Base-by-base conservation (phyloP, 2,329 filamentous ascomycete genomes). In the Ilyonectria mors-panacis region DNA sequence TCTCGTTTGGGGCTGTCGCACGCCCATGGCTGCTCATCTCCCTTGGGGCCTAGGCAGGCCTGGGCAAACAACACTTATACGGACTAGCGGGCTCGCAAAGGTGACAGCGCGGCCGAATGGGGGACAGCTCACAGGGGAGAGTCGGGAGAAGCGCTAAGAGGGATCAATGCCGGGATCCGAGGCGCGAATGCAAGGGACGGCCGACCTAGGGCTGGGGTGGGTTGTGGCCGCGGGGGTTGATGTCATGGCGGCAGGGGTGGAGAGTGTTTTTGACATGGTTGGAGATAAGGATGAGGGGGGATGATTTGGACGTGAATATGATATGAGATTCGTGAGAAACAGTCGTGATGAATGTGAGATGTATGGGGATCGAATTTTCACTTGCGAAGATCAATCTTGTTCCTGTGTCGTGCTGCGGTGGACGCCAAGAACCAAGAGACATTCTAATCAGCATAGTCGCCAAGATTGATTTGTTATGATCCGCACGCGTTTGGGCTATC, bases 151-250 rank as follows among this genome's bases (percentile, higher is more conserved):
- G 47, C 26, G 48, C 48, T 33, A 51, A 26, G 23, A 7, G 48
- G 17, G 26, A 53, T 8, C 30, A 8, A 53, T 35, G 50, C 30
- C 30, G 50, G 50, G 50, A 35, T 35, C 50, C 50, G 50, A 53
- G 6, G 30, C 50, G 50, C 50, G 50, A 53, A 35, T 53, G 50
- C 30, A 53, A 53, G 50, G 50, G 50, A 53, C 50, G 48, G 26
- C 7, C 47, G 47, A 30, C 6, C 10, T 35, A 51, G 48, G 48
- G 28, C 28, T 30, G 47, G 39, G 7, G 39, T 8, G 15, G 15
- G 15, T 42, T 42, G 17, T 4, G 39, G 39, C 39, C 47, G 47
- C 26, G 47, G 47, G 47, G 47, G 19, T 51, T 51, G 26, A 33
- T 30, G 47, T 33, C 48, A 19, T 53, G 17, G 48, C 28, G 35